Evolutionary conservation across 177 flowering plant genomes (phyloP), one percentile per base, ranked within the genome.

Genomic region (Vitis hybrid): DNA sequence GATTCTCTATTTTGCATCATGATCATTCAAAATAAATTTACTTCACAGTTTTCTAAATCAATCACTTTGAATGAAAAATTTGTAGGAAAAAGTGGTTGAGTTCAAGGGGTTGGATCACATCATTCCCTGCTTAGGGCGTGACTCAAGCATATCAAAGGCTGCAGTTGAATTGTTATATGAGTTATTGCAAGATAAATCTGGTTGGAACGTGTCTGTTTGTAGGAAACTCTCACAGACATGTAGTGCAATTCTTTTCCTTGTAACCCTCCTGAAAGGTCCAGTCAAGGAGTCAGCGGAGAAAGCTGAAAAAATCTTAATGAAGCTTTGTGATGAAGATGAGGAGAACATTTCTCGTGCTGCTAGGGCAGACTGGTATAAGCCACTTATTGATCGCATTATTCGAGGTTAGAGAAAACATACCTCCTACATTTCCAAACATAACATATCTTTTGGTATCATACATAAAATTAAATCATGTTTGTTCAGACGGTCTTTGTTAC

Each of bases 131-230:
- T 79, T 90, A 64, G 85, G 70, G n/a, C 75, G 80, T 69, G 80
- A 78, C 51, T 49, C 84, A 50, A 78, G 73, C 78, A 72, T 69
- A 57, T 86, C 90, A 45, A 75, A 79, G 74, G 79, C 82, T 60
- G 89, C 91, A 1, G 73, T 90, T 62, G 88, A 86, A 58, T 69
- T 90, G 69, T 76, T 90, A 8, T 86, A 73, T 72, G 92, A 87
- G 76, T 71, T 90, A 52, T 67, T 90, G 81, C 88, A 75, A 55
- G 90, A 88, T 33, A 68, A 79, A 60, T 84, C 86, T 62, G 81
- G 81, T 64, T 86, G 86, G 89, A 83, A 87, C 59, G 49, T 66
- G 11, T 71, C 84, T n/a, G 72, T 77, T 29, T 78, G 78, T 68
- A 67, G 73, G 72, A 84, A 77, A 68, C 76, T 87, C 57, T 79